Base-by-base conservation (phyloP, 73 alveolate genomes). In the Paramecium tetraurelia region DNA sequence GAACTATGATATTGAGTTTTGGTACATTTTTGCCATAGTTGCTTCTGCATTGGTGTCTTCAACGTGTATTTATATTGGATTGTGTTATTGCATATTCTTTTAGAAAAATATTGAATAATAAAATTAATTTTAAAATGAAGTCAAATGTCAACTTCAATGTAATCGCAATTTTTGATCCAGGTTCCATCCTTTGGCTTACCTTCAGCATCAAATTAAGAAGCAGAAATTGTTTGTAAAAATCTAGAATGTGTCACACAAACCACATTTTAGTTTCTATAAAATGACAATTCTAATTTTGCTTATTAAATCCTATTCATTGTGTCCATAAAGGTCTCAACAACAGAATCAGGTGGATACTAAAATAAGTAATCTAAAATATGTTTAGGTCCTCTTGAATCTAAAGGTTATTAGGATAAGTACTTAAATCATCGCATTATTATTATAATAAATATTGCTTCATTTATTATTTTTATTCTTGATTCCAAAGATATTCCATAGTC, bases 1-100 rank as follows among this genome's bases (percentile, higher is more conserved):
- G 92, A 70, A 5, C 94, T 89, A 70, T 70, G 5, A 40, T 24
- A 22, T 14, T 35, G 18, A 12, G 4, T 12, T 18, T 72, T 40
- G n/a, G 2, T 89, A 89, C 94, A 89, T 59, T 27, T 89, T 89
- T 36, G 92, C 87, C 21, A 63, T 31, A 33, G 84, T 89, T 18
- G 94, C 94, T 38, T 89, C 94, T 27, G 89, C 94, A 89, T 89
- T 89, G 40, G 94, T 89, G 53, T 89, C 94, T 36, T 89, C 89
- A 69, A 89, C 94, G 16, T 80, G 75, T 24, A 80, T 80, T 43
- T 80, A 40, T 24, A 80, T 43, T 72, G 59, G 33, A 46, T 80
- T 33, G 11, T 80, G 18, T 80, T 80, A 44, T n/a, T 43, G 16
- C 90, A 80, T 80, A 80, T 7, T 75, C 48, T 75, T 31, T 14